Base-by-base conservation (phyloP, 805 yeast species). In the Danielozyma ontarioensis region DNA sequence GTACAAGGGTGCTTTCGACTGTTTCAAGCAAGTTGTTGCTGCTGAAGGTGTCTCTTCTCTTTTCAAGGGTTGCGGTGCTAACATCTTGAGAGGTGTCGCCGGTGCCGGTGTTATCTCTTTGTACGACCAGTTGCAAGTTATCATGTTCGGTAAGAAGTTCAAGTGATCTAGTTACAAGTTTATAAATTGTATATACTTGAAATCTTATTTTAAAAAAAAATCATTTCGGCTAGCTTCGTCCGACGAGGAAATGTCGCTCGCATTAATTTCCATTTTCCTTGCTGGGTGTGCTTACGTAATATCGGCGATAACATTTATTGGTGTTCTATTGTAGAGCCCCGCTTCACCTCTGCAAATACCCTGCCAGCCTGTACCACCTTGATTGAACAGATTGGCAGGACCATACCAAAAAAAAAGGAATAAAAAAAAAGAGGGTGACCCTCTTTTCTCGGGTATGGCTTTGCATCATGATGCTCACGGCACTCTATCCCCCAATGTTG, bases 11-110 rank as follows among this genome's bases (percentile, higher is more conserved):
- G 95, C 96, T 55, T 76, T 85, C 68, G 96, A 89, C 70, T 86
- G 93, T 72, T 81, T 84, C 85, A 73, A 65, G 57, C 72, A 87
- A 76, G 86, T 88, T 66, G 90, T 89, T 56, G 95, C 95, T 54
- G 87, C 93, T 65, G 96, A 89, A 74, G 97, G 97, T 86, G 70
- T 85, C 58, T 59, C 64, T 43, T 86, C 97, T 57, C 78, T 88
- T 72, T 88, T 88, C 90, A 89, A 86, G 81, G 97, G 97, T 78
- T 88, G 96, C 74, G 96, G 90, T 82, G 96, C 97, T 71, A 88
- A 88, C 93, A 88, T 88, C 80, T 80, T 88, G 73, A 88, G 97
- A 83, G 96, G 96, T 86, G 96, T 88, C 67, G 97, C 97, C 72
- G 95, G 96, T 81, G 97, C 97, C 65, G 96, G 96, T 85, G 97